These are phyloP conservation scores for Vitis vinifera DNA, from an alignment of 164 flowering plant genomes.

Conservation along the genomic window ASM3070453v1 NC_081820.1:21633501-21634000, in stretches of 20 bases:
- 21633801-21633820: slow-evolving; percentile 86
- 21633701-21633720: slow-evolving; percentile 49
- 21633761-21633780: not conserved
- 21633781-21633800: not conserved
- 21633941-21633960: not conserved
- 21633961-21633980: not conserved
- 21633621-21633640: not conserved
- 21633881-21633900: slow-evolving; percentile 52
- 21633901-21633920: slow-evolving; percentile 46
- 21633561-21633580: not conserved
- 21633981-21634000: not conserved
- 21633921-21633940: not conserved
- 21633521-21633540: not conserved
- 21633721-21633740: not conserved
- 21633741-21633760: not conserved
- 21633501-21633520: not conserved
- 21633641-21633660: not conserved
- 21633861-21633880: slow-evolving; percentile 56
- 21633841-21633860: slow-evolving; percentile 72
- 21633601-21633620: not conserved
- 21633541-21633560: not conserved
- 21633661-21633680: not conserved
- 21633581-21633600: not conserved
- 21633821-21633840: slow-evolving; percentile 91
- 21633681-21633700: slow-evolving; percentile 39